Conservation (phyloP, 805 yeast genomes). For the Candida argentea region DNA sequence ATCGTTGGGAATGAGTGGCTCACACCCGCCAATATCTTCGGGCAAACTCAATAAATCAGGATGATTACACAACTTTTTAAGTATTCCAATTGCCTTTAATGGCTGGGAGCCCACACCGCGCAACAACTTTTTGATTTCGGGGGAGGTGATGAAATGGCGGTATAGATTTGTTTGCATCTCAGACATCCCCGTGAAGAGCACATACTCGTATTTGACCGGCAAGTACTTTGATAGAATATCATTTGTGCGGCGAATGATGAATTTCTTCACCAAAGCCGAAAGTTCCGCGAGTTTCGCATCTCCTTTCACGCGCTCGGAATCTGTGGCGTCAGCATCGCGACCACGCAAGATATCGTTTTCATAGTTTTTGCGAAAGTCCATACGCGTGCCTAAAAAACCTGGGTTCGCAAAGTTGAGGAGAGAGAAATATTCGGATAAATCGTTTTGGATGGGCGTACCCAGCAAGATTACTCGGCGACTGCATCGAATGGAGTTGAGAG, state of each 20-base stretch:
- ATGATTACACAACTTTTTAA: conserved; percentile 89
- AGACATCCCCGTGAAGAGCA: conserved; percentile 78
- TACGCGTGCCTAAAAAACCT: conserved; percentile 76
- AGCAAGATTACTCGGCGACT: conserved; percentile 84
- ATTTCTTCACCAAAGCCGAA: conserved; percentile 69
- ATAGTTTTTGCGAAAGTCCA: conserved; percentile 75
- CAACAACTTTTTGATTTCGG: conserved; percentile 60
- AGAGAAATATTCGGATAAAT: conserved; percentile 87
- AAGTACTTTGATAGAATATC: conserved; percentile 88
- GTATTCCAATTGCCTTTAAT: conserved; percentile 75
- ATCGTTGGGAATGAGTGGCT: conserved; percentile 60
- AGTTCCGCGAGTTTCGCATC: conserved; percentile 60
- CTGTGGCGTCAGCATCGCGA: conserved; percentile 84
- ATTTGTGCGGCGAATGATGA: conserved; percentile 90
- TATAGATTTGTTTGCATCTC: conserved; percentile 70
- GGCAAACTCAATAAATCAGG: conserved; percentile 77
- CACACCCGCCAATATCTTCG: conserved; percentile 67
- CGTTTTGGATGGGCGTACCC: conserved; percentile 97
- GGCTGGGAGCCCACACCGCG: conserved; percentile 72
- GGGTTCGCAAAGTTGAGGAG: conserved; percentile 89
- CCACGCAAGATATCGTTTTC: conserved; percentile 75
- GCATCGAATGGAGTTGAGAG: conserved; percentile 75
- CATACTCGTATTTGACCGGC: conserved; percentile 95
- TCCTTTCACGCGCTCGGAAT: conserved; percentile 61
- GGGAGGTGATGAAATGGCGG: conserved; percentile 64